Base-by-base conservation (phyloP, 257 asterid species). In the Salvia rosmarinus region DNA sequence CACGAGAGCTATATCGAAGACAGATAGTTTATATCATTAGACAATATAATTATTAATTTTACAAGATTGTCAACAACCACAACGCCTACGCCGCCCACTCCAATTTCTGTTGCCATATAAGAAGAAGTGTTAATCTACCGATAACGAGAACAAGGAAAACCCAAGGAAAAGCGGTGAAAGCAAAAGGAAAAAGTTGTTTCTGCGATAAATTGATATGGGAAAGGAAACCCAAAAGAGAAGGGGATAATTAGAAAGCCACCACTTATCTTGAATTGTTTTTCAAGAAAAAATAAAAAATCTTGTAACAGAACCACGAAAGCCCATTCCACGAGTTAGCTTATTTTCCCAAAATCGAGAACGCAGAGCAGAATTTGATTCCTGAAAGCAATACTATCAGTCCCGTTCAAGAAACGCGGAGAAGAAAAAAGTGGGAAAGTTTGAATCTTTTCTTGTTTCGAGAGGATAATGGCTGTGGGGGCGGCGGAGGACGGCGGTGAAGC, bases 401-500 rank as follows among this genome's bases (percentile, higher is more conserved):
- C 47, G 17, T 39, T 55, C 54, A 39, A 52, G 17, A 64, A 64
- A 25, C 30, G 30, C 30, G 30, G 30, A 25, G 30, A 40, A 50
- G n/a, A 62, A 9, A 52, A 54, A 64, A 64, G 68, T 39, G 65
- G 61, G 68, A 43, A 63, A 55, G 4, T 35, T 28, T 19, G 47
- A 73, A 68, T 19, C 28, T 44, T 52, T 60, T 16, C n/a, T 9
- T 8, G 13, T 50, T n/a, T 35, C 21, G 10, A 23, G 70, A 13
- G 44, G 54, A 23, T 23, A 39, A 82, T 76, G 83, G 75, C 54
- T 71, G 75, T 58, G 71, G 77, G 50, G 32, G 75, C 9, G 79
- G 63, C 6, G 73, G 88, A 68, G 56, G 89, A 80, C 6, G 6
- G 9, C 37, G 80, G 76, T 6, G 87, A 71, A 19, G 80, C 65